Percentiles rank a stretch among this genome's conserved stretches.
phyloP scores from a whole-genome alignment of 2,329 filamentous ascomycete species.

The Penicillium concentricum region DNA sequence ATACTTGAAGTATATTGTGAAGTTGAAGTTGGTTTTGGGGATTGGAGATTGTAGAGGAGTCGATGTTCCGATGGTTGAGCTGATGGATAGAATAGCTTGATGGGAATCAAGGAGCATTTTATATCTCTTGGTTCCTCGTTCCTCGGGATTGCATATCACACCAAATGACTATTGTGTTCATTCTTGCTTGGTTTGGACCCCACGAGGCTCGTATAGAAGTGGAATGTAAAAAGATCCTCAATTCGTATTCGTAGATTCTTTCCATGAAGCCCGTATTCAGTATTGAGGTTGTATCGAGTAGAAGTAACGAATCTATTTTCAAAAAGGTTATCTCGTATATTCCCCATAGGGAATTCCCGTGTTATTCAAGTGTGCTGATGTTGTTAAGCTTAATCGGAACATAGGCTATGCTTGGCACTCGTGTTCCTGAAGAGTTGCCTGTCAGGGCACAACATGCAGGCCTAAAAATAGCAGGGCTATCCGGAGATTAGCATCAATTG shows the following conservation, averaged over 20 bases:
- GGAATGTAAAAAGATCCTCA: background rate
- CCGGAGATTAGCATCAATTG: background rate
- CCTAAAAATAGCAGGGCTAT: conserved; percentile 6
- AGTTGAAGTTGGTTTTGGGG: background rate
- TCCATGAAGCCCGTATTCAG: background rate
- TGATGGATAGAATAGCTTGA: background rate
- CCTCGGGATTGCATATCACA: no score
- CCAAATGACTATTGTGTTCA: background rate
- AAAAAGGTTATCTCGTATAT: background rate
- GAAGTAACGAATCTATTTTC: background rate
- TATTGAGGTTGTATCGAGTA: background rate
- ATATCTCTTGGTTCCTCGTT: background rate
- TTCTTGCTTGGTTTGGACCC: background rate
- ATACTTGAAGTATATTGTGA: background rate
- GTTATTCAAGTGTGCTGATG: background rate
- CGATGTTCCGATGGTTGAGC: background rate
- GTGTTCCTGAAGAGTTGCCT: conserved; percentile 2
- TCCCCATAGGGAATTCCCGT: background rate
- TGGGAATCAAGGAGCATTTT: background rate
- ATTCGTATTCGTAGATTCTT: background rate
- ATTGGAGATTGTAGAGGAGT: background rate
- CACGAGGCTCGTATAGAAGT: conserved; percentile 1
- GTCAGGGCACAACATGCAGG: background rate
- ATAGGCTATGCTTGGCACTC: conserved; percentile 5
- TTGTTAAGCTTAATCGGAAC: background rate